These are phyloP conservation scores for Cyclaneusma minus DNA, from an alignment of 2,329 filamentous ascomycete genomes.

Conservation along the genomic window DNA sequence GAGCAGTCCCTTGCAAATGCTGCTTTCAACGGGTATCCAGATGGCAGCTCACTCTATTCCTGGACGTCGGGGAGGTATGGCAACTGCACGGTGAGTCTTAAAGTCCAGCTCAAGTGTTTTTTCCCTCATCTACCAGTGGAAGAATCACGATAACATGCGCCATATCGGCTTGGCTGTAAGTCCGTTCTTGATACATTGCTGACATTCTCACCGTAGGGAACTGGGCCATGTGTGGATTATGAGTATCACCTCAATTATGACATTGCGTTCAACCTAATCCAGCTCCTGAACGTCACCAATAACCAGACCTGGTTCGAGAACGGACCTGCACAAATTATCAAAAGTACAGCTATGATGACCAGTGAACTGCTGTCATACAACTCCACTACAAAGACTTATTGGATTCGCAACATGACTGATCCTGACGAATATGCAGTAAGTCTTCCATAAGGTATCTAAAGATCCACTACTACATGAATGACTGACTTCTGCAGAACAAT, in stretches of 20 bases:
- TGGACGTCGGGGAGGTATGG: constrained; percentile 55
- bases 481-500: constrained; percentile 13
- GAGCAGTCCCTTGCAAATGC: constrained; percentile 45
- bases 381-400: constrained; percentile 31
- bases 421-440: constrained; percentile 32
- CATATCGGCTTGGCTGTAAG: too few species aligned
- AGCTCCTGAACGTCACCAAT: constrained; percentile 18
- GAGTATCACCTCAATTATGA: constrained; percentile 59
- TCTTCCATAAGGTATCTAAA: constrained; percentile 39
- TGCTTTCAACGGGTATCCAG: constrained; percentile 41
- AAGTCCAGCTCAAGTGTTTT: too few species aligned
- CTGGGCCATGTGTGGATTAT: constrained; percentile 52
- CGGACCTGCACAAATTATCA: constrained; percentile 43
- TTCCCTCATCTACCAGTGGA: too few species aligned
- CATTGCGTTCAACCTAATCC: constrained; percentile 35
- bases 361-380: constrained; percentile 45
- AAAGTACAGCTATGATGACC: constrained; percentile 46
- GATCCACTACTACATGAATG: constrained; percentile 47
- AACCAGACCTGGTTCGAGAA: constrained; percentile 19
- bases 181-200: constrained; percentile 23
- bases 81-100: constrained; percentile 49
- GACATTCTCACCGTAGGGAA: constrained; percentile 22
- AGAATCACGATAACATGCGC: too few species aligned
- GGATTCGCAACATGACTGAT: constrained; percentile 51
- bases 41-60: constrained; percentile 44